These are phyloP conservation scores for Dactylellina haptotyla DNA, from an alignment of 2,329 filamentous ascomycete genomes.

Conservation along the genomic window DNA sequence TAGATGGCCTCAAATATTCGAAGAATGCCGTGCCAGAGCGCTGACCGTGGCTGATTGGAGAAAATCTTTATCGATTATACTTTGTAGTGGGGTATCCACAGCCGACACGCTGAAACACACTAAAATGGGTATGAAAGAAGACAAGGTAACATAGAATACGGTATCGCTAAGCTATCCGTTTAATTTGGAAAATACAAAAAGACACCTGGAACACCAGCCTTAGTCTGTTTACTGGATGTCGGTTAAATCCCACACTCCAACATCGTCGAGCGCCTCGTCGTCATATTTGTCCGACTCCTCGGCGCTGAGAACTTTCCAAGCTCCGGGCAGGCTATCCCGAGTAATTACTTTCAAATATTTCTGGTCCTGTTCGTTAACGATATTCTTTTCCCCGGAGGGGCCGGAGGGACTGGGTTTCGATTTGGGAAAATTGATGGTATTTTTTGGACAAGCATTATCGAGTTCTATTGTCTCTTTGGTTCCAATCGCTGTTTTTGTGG, in stretches of 20 bases:
- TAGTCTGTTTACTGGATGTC: background rate
- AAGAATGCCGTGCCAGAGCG: too few species aligned
- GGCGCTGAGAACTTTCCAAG: slow-evolving; percentile 22
- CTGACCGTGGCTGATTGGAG: too few species aligned
- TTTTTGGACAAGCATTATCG: background rate
- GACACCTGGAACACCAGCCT: background rate
- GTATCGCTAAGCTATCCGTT: too few species aligned
- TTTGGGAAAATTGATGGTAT: slow-evolving; percentile 1
- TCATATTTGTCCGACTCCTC: slow-evolving; percentile 23
- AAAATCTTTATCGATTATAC: too few species aligned
- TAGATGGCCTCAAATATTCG: background rate
- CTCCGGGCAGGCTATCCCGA: slow-evolving; percentile 32
- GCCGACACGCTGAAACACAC: background rate
- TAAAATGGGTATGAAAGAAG: background rate
- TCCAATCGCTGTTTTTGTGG: background rate
- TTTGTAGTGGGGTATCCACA: too few species aligned
- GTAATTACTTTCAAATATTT: slow-evolving; percentile 24
- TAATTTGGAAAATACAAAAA: too few species aligned
- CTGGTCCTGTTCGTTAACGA: too few species aligned
- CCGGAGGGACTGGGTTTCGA: background rate
- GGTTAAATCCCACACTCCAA: slow-evolving; percentile 36
- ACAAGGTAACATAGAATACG: background rate
- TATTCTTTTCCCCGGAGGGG: too few species aligned
- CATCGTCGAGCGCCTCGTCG: slow-evolving; percentile 26
- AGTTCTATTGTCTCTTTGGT: background rate